These are phyloP conservation scores for Trichoderma pleuroti DNA, from an alignment of 2,329 filamentous ascomycete species.

Conservation along the genomic window DNA sequence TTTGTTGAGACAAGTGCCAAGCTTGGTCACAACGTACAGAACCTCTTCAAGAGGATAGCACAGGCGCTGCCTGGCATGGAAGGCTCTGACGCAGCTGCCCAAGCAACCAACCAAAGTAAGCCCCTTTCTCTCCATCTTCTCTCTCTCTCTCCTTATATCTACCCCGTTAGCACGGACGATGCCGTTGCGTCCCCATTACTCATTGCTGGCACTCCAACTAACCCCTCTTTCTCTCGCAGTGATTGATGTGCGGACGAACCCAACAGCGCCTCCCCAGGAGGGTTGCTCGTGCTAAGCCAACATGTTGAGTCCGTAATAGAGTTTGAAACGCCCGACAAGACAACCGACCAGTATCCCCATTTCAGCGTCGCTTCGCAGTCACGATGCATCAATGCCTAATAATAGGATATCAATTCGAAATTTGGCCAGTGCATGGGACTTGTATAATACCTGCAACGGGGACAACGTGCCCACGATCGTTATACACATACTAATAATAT, in stretches of 20 bases:
- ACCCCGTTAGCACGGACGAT: not conserved
- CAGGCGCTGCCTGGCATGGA: constrained; percentile 98
- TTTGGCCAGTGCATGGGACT: constrained; percentile 34
- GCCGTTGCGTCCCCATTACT: not conserved
- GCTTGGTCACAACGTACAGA: constrained; percentile 96
- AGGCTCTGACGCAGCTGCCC: constrained; percentile 73
- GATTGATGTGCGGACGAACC: constrained; percentile 89
- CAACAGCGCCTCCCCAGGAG: constrained; percentile 65
- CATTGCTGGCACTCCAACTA: constrained; percentile 9
- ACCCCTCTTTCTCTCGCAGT: constrained; percentile 46
- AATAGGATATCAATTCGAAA: constrained; percentile 30
- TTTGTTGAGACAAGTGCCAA: constrained; percentile 99
- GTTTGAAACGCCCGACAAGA: not conserved
- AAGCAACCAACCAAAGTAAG: constrained; percentile 73
- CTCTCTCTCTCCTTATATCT: not conserved
- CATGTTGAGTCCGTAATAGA: not conserved
- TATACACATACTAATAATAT: constrained; percentile 24
- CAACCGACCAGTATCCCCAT: constrained; percentile 1
- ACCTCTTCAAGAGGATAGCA: constrained; percentile 94
- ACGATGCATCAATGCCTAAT: constrained; percentile 1
- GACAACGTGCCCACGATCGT: constrained; percentile 33
- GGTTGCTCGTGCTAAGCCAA: constrained; percentile 52
- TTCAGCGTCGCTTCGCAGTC: constrained; percentile 7
- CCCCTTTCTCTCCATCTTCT: constrained; percentile 24
- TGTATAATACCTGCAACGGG: constrained; percentile 34